phyloP scores from a whole-genome alignment of 2,329 filamentous ascomycete genomes.

The Stemphylium beticola region DNA sequence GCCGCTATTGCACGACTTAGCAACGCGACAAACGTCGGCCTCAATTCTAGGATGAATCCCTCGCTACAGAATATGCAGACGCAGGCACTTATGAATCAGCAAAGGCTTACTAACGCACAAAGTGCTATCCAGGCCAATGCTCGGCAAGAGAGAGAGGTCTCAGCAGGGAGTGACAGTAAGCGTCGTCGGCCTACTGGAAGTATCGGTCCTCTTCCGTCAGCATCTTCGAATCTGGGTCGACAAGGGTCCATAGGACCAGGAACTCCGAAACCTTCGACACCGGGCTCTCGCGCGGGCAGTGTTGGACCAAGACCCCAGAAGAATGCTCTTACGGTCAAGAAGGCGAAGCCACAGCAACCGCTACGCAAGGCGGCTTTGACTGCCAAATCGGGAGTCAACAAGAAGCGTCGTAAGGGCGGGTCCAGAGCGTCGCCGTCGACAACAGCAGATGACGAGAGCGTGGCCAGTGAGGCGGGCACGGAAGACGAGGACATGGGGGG shows the following conservation, averaged over 20 bases:
- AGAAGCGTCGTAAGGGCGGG: conserved; percentile 47
- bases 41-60: conserved; percentile 38
- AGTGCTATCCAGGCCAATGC: conserved; percentile 40
- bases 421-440: conserved; percentile 51
- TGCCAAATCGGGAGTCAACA: conserved; percentile 45
- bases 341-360: conserved; percentile 61
- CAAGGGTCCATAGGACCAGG: conserved; percentile 68
- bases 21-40: conserved; percentile 43
- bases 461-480: conserved; percentile 54
- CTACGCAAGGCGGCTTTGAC: conserved; percentile 46
- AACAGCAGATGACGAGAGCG: conserved; percentile 60
- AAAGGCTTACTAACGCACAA: conserved; percentile 45
- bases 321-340: conserved; percentile 58
- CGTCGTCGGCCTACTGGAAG: conserved; percentile 63
- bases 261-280: conserved; percentile 66
- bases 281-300: conserved; percentile 63
- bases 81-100: conserved; percentile 46
- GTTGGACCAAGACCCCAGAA: conserved; percentile 59
- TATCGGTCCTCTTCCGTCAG: conserved; percentile 59
- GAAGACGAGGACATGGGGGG: conserved; percentile 60
- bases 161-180: conserved; percentile 62
- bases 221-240: conserved; percentile 61
- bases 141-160: conserved; percentile 59
- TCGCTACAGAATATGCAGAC: conserved; percentile 46
- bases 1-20: conserved; percentile 55